Percentiles rank a stretch among this genome's conserved stretches.
Conservation (phyloP, 345 rosid genomes). For the Acer saccharum region DNA sequence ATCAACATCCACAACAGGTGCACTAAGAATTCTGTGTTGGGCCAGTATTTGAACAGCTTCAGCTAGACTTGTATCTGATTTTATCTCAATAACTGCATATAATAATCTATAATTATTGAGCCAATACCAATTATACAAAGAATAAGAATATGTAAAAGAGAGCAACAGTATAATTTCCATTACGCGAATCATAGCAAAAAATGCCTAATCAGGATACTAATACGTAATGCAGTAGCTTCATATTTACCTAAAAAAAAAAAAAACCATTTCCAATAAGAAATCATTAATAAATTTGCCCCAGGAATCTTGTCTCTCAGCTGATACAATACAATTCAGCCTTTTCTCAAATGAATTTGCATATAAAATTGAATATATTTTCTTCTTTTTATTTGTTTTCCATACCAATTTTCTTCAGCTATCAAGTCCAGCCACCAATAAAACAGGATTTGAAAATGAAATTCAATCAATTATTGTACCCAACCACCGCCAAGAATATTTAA, state of each 20-base stretch:
- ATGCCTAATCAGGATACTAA: background rate
- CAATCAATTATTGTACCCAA: background rate
- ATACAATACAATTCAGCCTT: background rate
- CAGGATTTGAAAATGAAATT: background rate
- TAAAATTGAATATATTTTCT: background rate
- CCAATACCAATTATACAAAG: background rate
- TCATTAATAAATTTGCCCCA: background rate
- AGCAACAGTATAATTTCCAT: background rate
- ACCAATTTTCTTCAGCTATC: background rate
- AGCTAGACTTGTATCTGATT: slow-evolving; percentile 76
- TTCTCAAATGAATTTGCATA: background rate
- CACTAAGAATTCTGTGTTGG: slow-evolving; percentile 66
- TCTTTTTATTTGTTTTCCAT: background rate
- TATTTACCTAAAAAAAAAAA: too few relatives aligned
- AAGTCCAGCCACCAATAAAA: background rate
- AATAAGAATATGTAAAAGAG: background rate
- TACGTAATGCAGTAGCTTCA: background rate
- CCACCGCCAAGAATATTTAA: background rate
- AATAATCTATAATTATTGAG: slow-evolving; percentile 2
- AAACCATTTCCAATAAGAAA: too few relatives aligned
- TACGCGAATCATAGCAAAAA: slow-evolving; percentile 1
- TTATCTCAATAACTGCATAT: slow-evolving; percentile 71
- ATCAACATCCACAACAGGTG: slow-evolving; percentile 85
- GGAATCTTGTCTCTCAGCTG: background rate
- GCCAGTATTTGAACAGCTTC: slow-evolving; percentile 85